Percentiles rank a stretch among this genome's conserved stretches.
phyloP scores from a whole-genome alignment of 306 rosid species.

The Fragaria ananassa region DNA sequence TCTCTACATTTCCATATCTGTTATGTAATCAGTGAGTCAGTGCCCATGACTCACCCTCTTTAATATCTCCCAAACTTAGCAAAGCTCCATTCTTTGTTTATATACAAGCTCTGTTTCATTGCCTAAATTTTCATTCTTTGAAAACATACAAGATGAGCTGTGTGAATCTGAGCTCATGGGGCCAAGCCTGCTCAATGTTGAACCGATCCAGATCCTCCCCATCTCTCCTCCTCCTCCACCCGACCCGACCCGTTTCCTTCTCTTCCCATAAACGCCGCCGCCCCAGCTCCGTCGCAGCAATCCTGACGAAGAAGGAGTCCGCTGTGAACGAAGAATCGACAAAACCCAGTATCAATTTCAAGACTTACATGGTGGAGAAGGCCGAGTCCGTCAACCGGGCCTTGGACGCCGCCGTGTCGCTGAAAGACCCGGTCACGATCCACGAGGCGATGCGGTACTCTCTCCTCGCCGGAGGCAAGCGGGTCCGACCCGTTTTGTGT shows the following conservation, averaged over 20 bases:
- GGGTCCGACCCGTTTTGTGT: constrained; percentile 68
- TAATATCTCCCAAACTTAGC: not conserved
- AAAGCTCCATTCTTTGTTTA: not conserved
- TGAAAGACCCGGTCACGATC: constrained; percentile 51
- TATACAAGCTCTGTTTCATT: not conserved
- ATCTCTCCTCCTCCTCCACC: constrained; percentile 11
- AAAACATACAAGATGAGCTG: constrained; percentile 33
- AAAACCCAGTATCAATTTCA: constrained; percentile 43
- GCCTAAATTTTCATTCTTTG: not conserved
- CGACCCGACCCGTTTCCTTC: constrained; percentile 23
- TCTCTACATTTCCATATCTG: not conserved
- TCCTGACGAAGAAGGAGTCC: constrained; percentile 33
- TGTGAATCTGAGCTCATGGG: constrained; percentile 45
- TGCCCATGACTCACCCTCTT: not conserved
- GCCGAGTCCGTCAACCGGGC: constrained; percentile 53
- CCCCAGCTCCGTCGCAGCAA: constrained; percentile 24
- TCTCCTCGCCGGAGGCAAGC: constrained; percentile 74
- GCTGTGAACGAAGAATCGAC: constrained; percentile 1
- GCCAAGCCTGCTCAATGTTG: constrained; percentile 32
- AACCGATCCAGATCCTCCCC: constrained; percentile 42
- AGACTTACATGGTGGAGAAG: constrained; percentile 47
- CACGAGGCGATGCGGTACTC: constrained; percentile 79
- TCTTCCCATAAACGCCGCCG: constrained; percentile 1
- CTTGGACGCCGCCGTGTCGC: constrained; percentile 45
- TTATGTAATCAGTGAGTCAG: not conserved